phyloP scores from a whole-genome alignment of 352 stramenopile genomes.

The Pythium angustatum region DNA sequence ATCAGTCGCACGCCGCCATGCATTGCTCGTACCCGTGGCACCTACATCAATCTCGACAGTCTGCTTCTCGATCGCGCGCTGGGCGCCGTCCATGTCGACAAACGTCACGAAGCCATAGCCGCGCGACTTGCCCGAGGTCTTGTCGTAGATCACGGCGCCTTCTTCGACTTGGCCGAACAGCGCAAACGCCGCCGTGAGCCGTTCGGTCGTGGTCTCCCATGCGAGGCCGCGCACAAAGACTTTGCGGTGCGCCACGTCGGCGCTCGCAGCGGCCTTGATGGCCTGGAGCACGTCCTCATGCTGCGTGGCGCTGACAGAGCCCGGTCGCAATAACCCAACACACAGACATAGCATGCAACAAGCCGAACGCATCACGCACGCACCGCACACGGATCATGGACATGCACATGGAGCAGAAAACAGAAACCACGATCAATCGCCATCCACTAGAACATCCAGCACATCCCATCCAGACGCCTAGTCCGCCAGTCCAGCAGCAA shows the following conservation, averaged over 20 bases:
- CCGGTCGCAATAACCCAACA: background rate
- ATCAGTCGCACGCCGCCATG: background rate
- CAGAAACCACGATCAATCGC: constrained; percentile 6
- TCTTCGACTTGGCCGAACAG: constrained; percentile 64
- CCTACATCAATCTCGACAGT: constrained; percentile 60
- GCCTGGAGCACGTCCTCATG: constrained; percentile 57
- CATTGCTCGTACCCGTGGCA: no score
- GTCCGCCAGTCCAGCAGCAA: background rate
- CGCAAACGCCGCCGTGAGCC: constrained; percentile 48
- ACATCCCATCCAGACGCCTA: background rate
- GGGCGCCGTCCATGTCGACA: constrained; percentile 56
- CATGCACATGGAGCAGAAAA: constrained; percentile 18
- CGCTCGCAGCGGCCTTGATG: constrained; percentile 57
- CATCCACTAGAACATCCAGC: background rate
- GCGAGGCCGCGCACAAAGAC: constrained; percentile 70
- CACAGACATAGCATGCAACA: constrained; percentile 13
- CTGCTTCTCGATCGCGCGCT: constrained; percentile 50
- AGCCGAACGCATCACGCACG: background rate
- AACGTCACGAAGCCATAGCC: constrained; percentile 75
- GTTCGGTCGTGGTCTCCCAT: constrained; percentile 54
- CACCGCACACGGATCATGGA: background rate
- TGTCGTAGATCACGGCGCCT: constrained; percentile 63
- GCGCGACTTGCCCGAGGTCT: constrained; percentile 56
- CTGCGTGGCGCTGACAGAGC: constrained; percentile 47
- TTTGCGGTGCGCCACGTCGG: constrained; percentile 62